phyloP scores from a whole-genome alignment of 1,284 basidiomycete species.

The Cutaneotrichosporon arboriforme region DNA sequence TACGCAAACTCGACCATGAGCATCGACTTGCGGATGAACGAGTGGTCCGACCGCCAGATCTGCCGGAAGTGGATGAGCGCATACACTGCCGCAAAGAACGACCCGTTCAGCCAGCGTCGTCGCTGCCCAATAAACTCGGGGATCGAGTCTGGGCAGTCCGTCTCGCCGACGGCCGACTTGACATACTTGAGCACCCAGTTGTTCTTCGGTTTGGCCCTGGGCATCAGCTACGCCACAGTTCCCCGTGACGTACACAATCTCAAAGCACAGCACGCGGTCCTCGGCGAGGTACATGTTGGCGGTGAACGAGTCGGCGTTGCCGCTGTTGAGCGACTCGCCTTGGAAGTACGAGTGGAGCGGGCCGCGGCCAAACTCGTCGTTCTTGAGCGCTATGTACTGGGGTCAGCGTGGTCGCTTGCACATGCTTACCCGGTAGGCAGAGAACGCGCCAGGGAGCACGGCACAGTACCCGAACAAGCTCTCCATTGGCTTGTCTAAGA shows the following conservation, averaged over 20 bases:
- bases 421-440: constrained; percentile 61
- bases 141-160: constrained; percentile 89
- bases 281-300: constrained; percentile 54
- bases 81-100: constrained; percentile 79
- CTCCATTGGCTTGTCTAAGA: constrained; percentile 91
- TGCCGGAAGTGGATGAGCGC: constrained; percentile 64
- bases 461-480: constrained; percentile 85
- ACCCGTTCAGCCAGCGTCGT: constrained; percentile 58
- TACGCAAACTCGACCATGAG: constrained; percentile 79
- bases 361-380: constrained; percentile 75
- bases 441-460: constrained; percentile 81
- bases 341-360: constrained; percentile 96
- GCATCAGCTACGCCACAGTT: constrained; percentile 6
- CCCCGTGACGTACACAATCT: constrained; percentile 65
- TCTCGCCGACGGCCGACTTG: constrained; percentile 90
- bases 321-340: constrained; percentile 83
- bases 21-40: constrained; percentile 63
- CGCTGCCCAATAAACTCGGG: constrained; percentile 89
- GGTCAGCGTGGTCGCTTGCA: background rate
- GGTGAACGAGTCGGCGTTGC: constrained; percentile 91
- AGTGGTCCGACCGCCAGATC: constrained; percentile 79
- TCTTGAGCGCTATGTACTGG: constrained; percentile 56
- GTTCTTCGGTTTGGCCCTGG: constrained; percentile 70
- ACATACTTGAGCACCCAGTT: constrained; percentile 96
- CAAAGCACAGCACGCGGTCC: constrained; percentile 93